Conservation (phyloP, 1,139 yeast species). For the Yamadazyma spencermartinsiae region DNA sequence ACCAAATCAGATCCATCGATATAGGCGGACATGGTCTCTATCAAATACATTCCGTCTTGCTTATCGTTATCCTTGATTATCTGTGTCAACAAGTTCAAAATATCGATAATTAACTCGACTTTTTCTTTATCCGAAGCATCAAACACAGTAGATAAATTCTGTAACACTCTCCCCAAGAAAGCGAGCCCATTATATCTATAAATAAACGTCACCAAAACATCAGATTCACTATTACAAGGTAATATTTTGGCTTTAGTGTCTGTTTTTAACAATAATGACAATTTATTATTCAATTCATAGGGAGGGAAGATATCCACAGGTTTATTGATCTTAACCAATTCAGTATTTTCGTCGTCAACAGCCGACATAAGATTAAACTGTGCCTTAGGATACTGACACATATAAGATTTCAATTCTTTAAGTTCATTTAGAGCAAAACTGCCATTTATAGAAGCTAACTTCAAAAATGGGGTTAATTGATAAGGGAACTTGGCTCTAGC, state of each 20-base stretch:
- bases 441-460: constrained; percentile 62
- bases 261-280: constrained; percentile 43
- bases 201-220: constrained; percentile 66
- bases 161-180: constrained; percentile 72
- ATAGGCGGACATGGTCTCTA: constrained; percentile 58
- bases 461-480: constrained; percentile 61
- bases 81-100: constrained; percentile 51
- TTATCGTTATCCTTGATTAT: constrained; percentile 46
- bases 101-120: constrained; percentile 43
- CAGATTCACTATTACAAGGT: constrained; percentile 43
- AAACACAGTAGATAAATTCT: constrained; percentile 52
- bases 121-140: constrained; percentile 36
- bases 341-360: constrained; percentile 55
- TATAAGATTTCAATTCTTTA: constrained; percentile 58
- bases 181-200: constrained; percentile 87
- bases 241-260: constrained; percentile 73
- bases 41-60: constrained; percentile 37
- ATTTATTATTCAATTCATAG: constrained; percentile 44
- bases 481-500: constrained; percentile 77
- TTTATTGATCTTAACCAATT: constrained; percentile 43
- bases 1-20: constrained; percentile 69
- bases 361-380: constrained; percentile 40
- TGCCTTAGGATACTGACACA: constrained; percentile 41
- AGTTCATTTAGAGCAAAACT: constrained; percentile 68
- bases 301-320: constrained; percentile 51